Evolutionary conservation across 768 basidiomycete genomes (phyloP).

Genomic region (Suillus bovinus): DNA sequence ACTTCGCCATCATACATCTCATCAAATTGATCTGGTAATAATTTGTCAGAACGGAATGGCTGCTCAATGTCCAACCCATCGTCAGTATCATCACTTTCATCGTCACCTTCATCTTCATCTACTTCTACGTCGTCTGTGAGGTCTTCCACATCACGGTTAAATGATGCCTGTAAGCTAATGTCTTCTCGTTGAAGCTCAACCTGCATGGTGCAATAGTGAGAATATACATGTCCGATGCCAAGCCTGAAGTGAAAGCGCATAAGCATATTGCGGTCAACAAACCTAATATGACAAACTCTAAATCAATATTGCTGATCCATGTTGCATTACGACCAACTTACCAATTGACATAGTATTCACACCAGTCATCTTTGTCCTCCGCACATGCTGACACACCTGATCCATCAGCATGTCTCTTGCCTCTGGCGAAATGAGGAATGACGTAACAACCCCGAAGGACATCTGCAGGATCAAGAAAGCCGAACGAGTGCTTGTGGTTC

Average conservation of each 20-base stretch:
- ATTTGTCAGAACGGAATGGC: neutral
- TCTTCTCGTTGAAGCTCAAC: neutral
- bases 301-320: neutral
- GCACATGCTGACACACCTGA: neutral
- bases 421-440: neutral
- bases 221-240: neutral
- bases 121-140: too few relatives aligned
- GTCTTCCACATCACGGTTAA: too few relatives aligned
- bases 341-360: neutral
- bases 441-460: constrained; percentile 3
- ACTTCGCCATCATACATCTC: too few relatives aligned
- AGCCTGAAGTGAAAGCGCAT: neutral
- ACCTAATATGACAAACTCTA: neutral
- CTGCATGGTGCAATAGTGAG: neutral
- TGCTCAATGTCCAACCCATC: neutral
- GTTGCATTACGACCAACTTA: neutral
- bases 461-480: constrained; percentile 6
- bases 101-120: too few relatives aligned
- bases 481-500: neutral
- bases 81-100: neutral
- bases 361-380: neutral
- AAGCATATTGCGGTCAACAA: constrained; percentile 1
- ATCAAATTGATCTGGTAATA: neutral
- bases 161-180: too few relatives aligned
- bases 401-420: neutral